Base-by-base conservation (phyloP, 2,329 filamentous ascomycete genomes). In the Colletotrichum theobromicola region DNA sequence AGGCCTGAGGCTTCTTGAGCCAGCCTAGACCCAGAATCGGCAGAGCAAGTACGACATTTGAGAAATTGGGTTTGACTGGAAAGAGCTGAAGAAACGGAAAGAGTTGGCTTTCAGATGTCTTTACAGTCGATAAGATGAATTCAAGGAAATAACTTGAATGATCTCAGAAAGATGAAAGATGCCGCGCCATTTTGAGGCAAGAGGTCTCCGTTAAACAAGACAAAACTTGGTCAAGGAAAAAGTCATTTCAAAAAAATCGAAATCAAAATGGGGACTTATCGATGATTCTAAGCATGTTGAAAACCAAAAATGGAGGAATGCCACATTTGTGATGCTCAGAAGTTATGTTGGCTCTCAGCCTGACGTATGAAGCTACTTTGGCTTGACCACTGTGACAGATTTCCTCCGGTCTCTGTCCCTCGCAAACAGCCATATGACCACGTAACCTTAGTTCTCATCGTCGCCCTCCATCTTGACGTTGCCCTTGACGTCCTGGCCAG, bases 391-490 rank as follows among this genome's bases (percentile, higher is more conserved):
- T n/a, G n/a, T n/a, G n/a, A n/a, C n/a, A n/a, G n/a, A n/a, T n/a
- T 13, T 4, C 42, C 18, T 60, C 30, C 7, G 32, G n/a, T 21
- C n/a, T n/a, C 5, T 5, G 15, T 8, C 28, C 28, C 12, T 32
- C 12, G 57, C 7, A 55, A 21, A 55, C 8, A 58, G 26, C 57
- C 57, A 24, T 13, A 12, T 10, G 30, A 5, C 34, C 26, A 32
- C 10, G 18, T 13, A 9, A 24, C 12, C 5, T 6, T 24, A 60
- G 30, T 60, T 60, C 35, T 76, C 78, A 18, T 76, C 72, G 10
- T 76, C 72, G 5, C 73, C 75, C 18, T 74, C 65, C 68, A 81
- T 18, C 57, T 60, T 60, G 12, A 60, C 4, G 30, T 6, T 78
- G 2, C 62, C 35, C 64, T 80, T 80, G 60, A 76, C 32, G 42